Evolutionary conservation across 2,329 filamentous ascomycete genomes (phyloP).

Genomic region (Aspergillus hiratsukae): DNA sequence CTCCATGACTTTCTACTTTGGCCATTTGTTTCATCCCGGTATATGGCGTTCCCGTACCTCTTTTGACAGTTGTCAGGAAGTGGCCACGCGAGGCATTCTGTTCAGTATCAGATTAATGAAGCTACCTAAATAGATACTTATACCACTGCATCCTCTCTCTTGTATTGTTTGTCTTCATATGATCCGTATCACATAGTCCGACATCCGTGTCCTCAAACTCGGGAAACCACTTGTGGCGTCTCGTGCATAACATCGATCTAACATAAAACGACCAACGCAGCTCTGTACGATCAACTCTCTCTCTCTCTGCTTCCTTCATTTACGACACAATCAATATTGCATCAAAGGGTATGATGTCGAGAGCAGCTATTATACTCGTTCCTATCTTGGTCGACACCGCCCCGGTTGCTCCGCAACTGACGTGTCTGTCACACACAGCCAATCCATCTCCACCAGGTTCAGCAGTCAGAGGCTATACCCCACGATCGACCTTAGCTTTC

Average conservation of each 20-base stretch:
- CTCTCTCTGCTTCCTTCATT: background rate
- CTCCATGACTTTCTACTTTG: background rate
- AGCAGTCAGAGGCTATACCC: background rate
- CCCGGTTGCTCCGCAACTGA: constrained; percentile 7
- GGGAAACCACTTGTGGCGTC: background rate
- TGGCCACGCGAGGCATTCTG: constrained; percentile 2
- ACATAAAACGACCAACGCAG: background rate
- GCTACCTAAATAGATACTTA: background rate
- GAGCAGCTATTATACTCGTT: background rate
- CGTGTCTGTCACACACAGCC: background rate
- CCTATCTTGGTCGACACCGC: constrained; percentile 2
- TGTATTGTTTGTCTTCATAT: background rate
- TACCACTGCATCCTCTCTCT: background rate
- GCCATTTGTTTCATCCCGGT: constrained; percentile 1
- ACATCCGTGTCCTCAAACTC: background rate
- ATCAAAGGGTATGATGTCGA: background rate
- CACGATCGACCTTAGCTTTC: background rate
- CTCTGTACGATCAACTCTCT: background rate
- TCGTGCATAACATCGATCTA: background rate
- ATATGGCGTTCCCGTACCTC: constrained; percentile 16
- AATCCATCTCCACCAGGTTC: background rate
- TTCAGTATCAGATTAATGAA: background rate
- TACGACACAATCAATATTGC: background rate
- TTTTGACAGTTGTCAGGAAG: constrained; percentile 8
- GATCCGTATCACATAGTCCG: background rate